These are phyloP conservation scores for Cordyceps tenuipes DNA, from an alignment of 2,329 filamentous ascomycete species.

Conservation along the genomic window DNA sequence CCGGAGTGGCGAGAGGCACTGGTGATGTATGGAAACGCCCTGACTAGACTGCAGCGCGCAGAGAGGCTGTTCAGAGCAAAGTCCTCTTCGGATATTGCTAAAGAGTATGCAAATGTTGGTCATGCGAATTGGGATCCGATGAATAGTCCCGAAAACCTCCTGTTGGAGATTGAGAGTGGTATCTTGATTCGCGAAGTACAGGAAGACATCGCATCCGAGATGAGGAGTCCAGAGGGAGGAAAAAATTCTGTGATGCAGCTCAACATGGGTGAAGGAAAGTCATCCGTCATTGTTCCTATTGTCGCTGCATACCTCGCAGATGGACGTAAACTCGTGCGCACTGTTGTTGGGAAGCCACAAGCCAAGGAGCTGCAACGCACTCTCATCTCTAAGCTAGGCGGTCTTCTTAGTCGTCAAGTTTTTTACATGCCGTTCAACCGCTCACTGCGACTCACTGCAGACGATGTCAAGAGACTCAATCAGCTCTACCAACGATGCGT, in stretches of 20 bases:
- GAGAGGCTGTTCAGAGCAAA: background rate
- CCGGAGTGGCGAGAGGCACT: background rate
- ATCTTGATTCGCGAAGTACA: slow-evolving; percentile 55
- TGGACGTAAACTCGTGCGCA: slow-evolving; percentile 39
- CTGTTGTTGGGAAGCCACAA: slow-evolving; percentile 55
- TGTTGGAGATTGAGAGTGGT: slow-evolving; percentile 56
- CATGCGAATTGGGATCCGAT: background rate
- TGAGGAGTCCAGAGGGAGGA: slow-evolving; percentile 35
- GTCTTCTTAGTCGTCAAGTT: slow-evolving; percentile 45
- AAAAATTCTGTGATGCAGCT: slow-evolving; percentile 53
- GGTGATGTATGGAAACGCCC: background rate
- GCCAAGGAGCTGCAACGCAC: slow-evolving; percentile 52
- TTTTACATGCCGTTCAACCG: slow-evolving; percentile 54
- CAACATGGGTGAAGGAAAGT: slow-evolving; percentile 67
- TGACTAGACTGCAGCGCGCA: background rate
- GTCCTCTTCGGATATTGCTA: background rate
- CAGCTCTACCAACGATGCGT: slow-evolving; percentile 38
- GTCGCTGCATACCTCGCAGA: slow-evolving; percentile 47
- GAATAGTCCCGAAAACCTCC: slow-evolving; percentile 45
- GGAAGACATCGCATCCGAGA: slow-evolving; percentile 46
- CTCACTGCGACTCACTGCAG: slow-evolving; percentile 26
- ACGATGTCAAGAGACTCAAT: slow-evolving; percentile 28
- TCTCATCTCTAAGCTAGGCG: slow-evolving; percentile 45
- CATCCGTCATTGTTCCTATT: slow-evolving; percentile 60
- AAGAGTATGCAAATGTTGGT: background rate